Evolutionary conservation across 768 basidiomycete species (phyloP).

Genomic region (Mycena latifolia): DNA sequence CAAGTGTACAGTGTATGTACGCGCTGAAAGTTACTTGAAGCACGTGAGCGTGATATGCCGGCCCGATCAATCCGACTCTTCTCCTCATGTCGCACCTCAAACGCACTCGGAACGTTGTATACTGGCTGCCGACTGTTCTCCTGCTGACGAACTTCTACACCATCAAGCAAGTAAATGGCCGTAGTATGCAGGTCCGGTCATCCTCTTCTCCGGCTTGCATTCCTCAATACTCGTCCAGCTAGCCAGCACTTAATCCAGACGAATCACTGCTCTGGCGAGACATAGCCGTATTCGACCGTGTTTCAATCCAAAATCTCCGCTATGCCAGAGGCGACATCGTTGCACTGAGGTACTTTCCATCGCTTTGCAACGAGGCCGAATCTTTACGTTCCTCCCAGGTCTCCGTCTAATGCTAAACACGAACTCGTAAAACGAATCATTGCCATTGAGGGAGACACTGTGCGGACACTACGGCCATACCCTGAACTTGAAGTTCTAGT

Average conservation of each 20-base stretch:
- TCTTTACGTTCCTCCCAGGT: constrained; percentile 52
- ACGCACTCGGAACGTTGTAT: constrained; percentile 48
- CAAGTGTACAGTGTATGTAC: too few relatives aligned
- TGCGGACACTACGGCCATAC: constrained; percentile 79
- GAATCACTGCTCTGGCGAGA: constrained; percentile 68
- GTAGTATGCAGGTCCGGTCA: constrained; percentile 77
- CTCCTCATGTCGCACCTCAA: constrained; percentile 13
- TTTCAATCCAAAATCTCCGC: constrained; percentile 50
- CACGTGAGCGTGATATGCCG: neutral
- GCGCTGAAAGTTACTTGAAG: too few relatives aligned
- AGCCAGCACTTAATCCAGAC: constrained; percentile 84
- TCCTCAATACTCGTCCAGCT: constrained; percentile 38
- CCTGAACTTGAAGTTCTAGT: constrained; percentile 65
- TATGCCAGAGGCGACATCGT: constrained; percentile 74
- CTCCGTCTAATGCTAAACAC: constrained; percentile 65
- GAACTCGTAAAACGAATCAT: constrained; percentile 76
- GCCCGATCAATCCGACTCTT: too few relatives aligned
- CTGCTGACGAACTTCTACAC: constrained; percentile 64
- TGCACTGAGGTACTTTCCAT: constrained; percentile 59
- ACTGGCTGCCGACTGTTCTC: constrained; percentile 70
- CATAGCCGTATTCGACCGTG: constrained; percentile 72
- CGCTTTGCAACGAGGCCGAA: neutral
- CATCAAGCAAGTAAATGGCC: constrained; percentile 66
- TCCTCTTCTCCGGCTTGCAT: neutral
- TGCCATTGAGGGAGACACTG: constrained; percentile 71